Evolutionary conservation across 148 eudicot species (phyloP).

Genomic region (Selenicereus undatus): DNA sequence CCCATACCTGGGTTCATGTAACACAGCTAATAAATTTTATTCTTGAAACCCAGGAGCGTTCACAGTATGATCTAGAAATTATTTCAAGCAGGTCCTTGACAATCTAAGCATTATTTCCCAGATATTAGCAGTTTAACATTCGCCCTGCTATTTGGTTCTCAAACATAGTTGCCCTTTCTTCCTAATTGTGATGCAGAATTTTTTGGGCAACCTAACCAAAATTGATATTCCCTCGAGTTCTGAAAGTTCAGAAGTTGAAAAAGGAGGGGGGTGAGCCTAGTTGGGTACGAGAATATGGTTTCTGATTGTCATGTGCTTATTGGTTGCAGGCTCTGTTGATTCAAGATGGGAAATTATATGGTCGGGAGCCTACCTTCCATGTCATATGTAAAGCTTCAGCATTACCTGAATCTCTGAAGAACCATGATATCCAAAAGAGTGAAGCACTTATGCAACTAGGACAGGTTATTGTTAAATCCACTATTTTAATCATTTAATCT

Average conservation of each 20-base stretch:
- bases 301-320: slow-evolving; percentile 1
- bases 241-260: background rate
- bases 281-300: background rate
- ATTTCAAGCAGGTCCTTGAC: no score
- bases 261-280: background rate
- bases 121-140: no score
- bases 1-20: no score
- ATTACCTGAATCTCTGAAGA: slow-evolving; percentile 60
- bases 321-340: slow-evolving; percentile 70
- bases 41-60: no score
- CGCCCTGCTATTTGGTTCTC: background rate
- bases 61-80: no score
- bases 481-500: background rate
- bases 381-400: slow-evolving; percentile 79
- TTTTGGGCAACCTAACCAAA: background rate
- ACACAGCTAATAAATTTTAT: no score
- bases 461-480: slow-evolving; percentile 47
- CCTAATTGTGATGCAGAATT: background rate
- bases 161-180: background rate
- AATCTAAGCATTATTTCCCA: no score
- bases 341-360: slow-evolving; percentile 92
- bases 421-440: slow-evolving; percentile 62
- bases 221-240: background rate
- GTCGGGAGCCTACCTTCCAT: slow-evolving; percentile 70
- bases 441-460: slow-evolving; percentile 74